A percentile compares a stretch with the other conserved stretches of the same genome.
Evolutionary conservation across 169 alveolate genomes (phyloP).

Genomic region (Eimeria necatrix): DNA sequence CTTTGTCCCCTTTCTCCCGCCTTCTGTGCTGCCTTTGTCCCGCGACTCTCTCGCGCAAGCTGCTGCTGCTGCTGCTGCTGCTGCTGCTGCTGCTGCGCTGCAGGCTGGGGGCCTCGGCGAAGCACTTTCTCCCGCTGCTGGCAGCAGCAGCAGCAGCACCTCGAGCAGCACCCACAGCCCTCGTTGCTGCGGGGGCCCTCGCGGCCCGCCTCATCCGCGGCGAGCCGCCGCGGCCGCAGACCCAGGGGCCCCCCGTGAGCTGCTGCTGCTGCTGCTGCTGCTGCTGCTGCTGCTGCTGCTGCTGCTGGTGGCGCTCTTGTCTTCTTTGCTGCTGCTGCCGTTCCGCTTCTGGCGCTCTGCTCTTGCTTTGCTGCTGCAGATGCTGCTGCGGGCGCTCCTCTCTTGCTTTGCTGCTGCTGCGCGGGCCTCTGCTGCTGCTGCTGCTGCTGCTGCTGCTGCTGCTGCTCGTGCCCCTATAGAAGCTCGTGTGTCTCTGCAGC

Average conservation of each 20-base stretch:
- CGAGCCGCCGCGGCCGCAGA: not conserved
- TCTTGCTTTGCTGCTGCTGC: not conserved
- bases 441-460: constrained; percentile 11
- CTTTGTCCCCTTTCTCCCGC: too few relatives aligned
- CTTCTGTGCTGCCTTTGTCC: not conserved
- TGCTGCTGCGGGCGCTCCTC: not conserved
- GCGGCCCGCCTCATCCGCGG: not conserved
- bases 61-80: too few relatives aligned
- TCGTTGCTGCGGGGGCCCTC: not conserved
- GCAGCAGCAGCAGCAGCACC: not conserved
- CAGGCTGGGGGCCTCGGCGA: not conserved
- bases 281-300: constrained; percentile 31
- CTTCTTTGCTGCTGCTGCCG: not conserved
- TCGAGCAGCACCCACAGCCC: not conserved
- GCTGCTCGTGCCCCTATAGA: not conserved
- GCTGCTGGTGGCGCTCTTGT: not conserved
- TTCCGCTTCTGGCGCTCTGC: not conserved
- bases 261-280: constrained; percentile 14
- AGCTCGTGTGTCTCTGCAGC: too few relatives aligned
- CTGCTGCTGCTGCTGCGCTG: too few relatives aligned
- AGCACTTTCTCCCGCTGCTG: not conserved
- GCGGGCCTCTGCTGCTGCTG: not conserved
- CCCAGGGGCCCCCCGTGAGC: not conserved
- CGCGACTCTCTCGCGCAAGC: not conserved
- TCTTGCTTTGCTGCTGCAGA: not conserved